Evolutionary conservation across 805 yeast species (phyloP).

Genomic region (Candida methanosorbosa): DNA sequence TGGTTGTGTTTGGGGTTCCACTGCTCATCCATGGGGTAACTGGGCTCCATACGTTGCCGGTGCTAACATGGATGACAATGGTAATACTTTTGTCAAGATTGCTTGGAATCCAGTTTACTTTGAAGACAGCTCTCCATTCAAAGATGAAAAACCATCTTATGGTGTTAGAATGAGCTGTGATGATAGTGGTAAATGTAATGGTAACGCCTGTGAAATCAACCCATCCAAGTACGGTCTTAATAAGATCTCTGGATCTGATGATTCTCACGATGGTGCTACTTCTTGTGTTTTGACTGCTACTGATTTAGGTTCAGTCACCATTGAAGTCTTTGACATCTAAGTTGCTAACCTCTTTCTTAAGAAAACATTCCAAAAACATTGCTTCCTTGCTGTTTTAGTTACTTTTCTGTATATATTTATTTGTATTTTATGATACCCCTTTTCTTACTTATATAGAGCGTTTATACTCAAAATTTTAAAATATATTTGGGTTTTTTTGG

Average conservation of each 20-base stretch:
- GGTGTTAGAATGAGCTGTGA: constrained; percentile 74
- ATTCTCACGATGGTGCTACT: constrained; percentile 43
- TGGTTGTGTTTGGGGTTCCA: constrained; percentile 81
- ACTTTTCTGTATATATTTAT: no score
- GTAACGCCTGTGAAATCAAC: constrained; percentile 76
- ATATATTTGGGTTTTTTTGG: no score
- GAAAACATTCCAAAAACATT: no score
- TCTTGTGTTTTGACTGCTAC: constrained; percentile 79
- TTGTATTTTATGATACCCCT: no score
- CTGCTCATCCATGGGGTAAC: constrained; percentile 64
- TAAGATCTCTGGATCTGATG: constrained; percentile 34
- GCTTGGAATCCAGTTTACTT: constrained; percentile 89
- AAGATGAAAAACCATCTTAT: constrained; percentile 46
- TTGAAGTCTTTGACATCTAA: constrained; percentile 54
- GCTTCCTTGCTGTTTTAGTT: no score
- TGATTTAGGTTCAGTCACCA: constrained; percentile 52
- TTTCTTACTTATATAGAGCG: no score
- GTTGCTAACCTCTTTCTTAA: background rate
- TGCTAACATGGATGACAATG: constrained; percentile 64
- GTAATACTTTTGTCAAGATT: constrained; percentile 72
- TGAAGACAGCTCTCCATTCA: constrained; percentile 48
- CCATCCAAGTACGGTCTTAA: constrained; percentile 58
- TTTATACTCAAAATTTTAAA: no score
- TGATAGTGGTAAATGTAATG: constrained; percentile 58
- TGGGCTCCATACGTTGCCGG: constrained; percentile 96